These are phyloP conservation scores for Niveomyces coronatus DNA, from an alignment of 2,329 filamentous ascomycete species.

Conservation along the genomic window DNA sequence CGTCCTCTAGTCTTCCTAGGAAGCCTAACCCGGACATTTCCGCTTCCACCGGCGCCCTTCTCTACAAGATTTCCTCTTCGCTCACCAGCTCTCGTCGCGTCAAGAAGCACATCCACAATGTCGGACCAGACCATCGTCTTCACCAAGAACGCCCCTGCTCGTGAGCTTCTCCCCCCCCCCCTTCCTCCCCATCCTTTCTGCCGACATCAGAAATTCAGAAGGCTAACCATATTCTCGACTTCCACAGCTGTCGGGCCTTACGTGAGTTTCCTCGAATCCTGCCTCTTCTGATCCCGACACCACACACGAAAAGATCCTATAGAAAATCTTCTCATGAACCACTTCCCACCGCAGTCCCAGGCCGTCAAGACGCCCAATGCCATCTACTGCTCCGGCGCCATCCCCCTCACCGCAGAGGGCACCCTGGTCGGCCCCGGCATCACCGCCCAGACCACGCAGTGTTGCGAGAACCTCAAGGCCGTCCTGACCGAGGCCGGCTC, in stretches of 20 bases:
- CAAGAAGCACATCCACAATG: slow-evolving; percentile 25
- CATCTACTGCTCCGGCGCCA: slow-evolving; percentile 62
- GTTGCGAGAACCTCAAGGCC: slow-evolving; percentile 69
- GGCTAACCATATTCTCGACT: slow-evolving; percentile 8
- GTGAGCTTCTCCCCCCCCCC: slow-evolving; percentile 29
- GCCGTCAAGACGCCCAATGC: slow-evolving; percentile 55
- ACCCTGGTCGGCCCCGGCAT: slow-evolving; percentile 49
- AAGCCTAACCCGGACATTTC: no score
- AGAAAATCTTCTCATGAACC: slow-evolving; percentile 11
- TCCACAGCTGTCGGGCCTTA: slow-evolving; percentile 51
- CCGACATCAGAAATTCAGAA: neutral
- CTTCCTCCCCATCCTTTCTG: neutral
- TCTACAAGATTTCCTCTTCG: neutral
- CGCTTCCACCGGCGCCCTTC: no score
- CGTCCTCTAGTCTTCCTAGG: slow-evolving; percentile 1
- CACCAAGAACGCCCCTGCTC: slow-evolving; percentile 48
- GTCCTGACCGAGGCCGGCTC: slow-evolving; percentile 77
- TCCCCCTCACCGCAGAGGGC: slow-evolving; percentile 53
- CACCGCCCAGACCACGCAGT: slow-evolving; percentile 50
- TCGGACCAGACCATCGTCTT: slow-evolving; percentile 41
- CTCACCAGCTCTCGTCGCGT: slow-evolving; percentile 7
- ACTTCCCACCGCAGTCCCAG: slow-evolving; percentile 40
- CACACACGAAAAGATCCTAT: neutral
- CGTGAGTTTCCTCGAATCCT: slow-evolving; percentile 30
- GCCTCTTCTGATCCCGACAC: neutral